A percentile compares a stretch with the other conserved stretches of the same genome.
Conservation (phyloP, 1,284 basidiomycete genomes). For the Apiotrichum siamense region DNA sequence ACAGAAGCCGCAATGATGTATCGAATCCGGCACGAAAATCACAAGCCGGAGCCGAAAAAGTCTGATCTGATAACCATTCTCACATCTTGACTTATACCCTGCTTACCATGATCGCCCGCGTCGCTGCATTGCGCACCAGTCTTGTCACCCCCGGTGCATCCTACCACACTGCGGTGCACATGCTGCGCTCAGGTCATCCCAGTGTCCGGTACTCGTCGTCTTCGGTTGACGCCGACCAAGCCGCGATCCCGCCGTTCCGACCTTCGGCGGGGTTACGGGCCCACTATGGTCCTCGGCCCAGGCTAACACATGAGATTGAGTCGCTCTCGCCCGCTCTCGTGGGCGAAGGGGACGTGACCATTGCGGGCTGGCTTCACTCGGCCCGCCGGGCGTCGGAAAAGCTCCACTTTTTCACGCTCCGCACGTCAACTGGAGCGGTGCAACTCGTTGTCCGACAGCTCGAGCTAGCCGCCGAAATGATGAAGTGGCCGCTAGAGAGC, state of each 20-base stretch:
- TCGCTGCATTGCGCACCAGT: neutral
- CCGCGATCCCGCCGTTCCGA: slow-evolving; percentile 7
- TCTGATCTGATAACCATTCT: neutral
- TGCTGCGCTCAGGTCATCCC: neutral
- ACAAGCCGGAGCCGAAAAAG: too few species aligned
- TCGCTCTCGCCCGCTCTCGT: slow-evolving; percentile 55
- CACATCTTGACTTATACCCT: neutral
- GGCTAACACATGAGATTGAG: slow-evolving; percentile 58
- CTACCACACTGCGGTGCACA: neutral
- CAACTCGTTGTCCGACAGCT: slow-evolving; percentile 60
- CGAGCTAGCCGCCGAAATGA: slow-evolving; percentile 52
- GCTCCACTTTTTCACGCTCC: slow-evolving; percentile 55
- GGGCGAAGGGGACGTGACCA: slow-evolving; percentile 57
- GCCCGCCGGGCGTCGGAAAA: slow-evolving; percentile 46
- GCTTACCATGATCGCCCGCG: slow-evolving; percentile 2
- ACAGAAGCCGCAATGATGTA: too few species aligned
- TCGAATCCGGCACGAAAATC: neutral
- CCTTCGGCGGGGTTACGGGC: slow-evolving; percentile 2
- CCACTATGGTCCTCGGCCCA: slow-evolving; percentile 17
- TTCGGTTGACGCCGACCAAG: neutral
- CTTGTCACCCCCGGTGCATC: neutral
- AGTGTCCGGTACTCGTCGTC: neutral
- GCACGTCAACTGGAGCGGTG: slow-evolving; percentile 62
- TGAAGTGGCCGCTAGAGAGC: slow-evolving; percentile 65
- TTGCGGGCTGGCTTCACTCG: slow-evolving; percentile 75